Base-by-base conservation (phyloP, 2,329 filamentous ascomycete species). In the Raffaelea albimanens region DNA sequence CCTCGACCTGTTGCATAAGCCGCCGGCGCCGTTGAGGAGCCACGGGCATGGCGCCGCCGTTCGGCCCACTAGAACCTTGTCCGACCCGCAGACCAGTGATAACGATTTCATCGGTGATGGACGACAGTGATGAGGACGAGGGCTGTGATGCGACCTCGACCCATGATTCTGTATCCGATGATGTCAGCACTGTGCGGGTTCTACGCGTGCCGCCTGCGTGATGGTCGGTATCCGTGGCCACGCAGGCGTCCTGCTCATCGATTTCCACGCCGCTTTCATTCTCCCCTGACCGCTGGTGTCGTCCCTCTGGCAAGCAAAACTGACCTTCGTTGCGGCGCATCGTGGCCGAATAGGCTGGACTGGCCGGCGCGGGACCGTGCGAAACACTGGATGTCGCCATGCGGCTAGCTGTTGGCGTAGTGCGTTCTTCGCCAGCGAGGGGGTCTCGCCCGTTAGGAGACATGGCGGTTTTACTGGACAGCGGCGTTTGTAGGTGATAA, bases 131-230 rank as follows among this genome's bases (percentile, higher is more conserved):
- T 2, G 91, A 95, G 2, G 91, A 95, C 0, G 91, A 96, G 8
- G 91, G 89, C 57, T 93, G 87, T 4, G 91, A 96, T 42, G 85
- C 80, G 51, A 98, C 82, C 64, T 98, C 91, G 57, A 97, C 81
- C 93, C 93, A 98, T 9, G 93, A 96, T 69, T 97, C 93, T 90
- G 71, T 55, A 49, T 43, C 52, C 51, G 36, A 36, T 23, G 39
- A 13, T 25, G 57, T 63, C 38, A 63, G 56, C 49, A 38, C 18
- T 16, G 18, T 38, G 34, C 13, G 34, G n/a, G 9, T 34, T 34
- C 25, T 29, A 29, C 25, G 7, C 13, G 25, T 29, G 25, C 13
- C 25, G 25, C 25, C 25, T 29, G 25, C 25, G 7, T 7, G 25
- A 29, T 29, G 13, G 13, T 13, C 13, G 25, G 7, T 29, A 7